These are phyloP conservation scores for Melaleuca alternifolia DNA, from an alignment of 345 rosid species.

Conservation along the genomic window DNA sequence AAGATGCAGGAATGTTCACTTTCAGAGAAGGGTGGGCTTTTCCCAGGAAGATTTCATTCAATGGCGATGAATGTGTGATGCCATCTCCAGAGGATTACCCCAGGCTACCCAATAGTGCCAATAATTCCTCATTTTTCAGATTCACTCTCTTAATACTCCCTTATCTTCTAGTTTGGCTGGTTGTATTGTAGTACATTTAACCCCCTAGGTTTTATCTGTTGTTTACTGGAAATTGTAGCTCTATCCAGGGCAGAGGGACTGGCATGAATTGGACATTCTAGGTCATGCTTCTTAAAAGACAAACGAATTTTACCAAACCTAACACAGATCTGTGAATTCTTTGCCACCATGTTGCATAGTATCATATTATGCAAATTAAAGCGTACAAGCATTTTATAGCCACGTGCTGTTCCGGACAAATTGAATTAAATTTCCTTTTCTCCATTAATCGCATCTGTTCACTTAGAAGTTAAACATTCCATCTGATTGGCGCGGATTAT, in stretches of 20 bases:
- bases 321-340: not conserved
- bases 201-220: not conserved
- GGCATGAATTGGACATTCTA: not conserved
- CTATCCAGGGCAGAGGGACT: not conserved
- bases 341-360: not conserved
- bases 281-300: not conserved
- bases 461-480: not conserved
- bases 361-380: not conserved
- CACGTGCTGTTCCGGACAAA: not conserved
- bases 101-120: conserved; percentile 35
- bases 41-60: conserved; percentile 62
- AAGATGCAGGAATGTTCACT: conserved; percentile 43
- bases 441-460: not conserved
- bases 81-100: conserved; percentile 74
- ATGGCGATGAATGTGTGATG: conserved; percentile 93
- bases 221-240: not conserved
- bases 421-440: not conserved
- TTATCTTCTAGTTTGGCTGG: not conserved
- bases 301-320: not conserved
- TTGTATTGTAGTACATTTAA: not conserved
- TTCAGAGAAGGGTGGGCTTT: conserved; percentile 82
- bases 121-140: not conserved
- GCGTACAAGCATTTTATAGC: not conserved
- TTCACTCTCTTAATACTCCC: not conserved
- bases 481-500: not conserved